Conservation (phyloP, 2,329 filamentous ascomycete genomes). For the Penicillium decumbens region DNA sequence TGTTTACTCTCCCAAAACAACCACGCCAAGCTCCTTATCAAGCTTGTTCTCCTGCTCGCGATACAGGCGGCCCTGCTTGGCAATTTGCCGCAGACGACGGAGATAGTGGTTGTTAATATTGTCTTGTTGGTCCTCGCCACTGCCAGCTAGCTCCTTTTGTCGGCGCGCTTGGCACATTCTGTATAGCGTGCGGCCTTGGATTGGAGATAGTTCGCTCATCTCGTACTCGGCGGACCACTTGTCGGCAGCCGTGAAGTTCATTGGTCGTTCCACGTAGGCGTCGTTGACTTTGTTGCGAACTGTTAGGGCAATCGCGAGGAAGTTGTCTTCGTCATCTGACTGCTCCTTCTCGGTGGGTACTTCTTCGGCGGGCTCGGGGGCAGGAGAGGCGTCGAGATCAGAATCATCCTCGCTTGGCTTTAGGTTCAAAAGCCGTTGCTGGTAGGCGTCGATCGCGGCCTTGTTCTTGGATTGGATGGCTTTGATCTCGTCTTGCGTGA, state of each 20-base stretch:
- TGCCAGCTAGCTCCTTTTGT: conserved; percentile 39
- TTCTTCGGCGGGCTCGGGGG: conserved; percentile 15
- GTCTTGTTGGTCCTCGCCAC: conserved; percentile 40
- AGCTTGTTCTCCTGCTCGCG: conserved; percentile 53
- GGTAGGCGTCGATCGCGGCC: conserved; percentile 63
- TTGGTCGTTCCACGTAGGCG: conserved; percentile 58
- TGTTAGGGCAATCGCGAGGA: conserved; percentile 68
- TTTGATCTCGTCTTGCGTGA: conserved; percentile 66
- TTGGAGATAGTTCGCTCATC: conserved; percentile 56
- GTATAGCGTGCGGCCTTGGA: conserved; percentile 53
- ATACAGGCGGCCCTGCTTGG: conserved; percentile 54
- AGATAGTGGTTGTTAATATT: conserved; percentile 46
- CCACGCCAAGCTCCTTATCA: conserved; percentile 44
- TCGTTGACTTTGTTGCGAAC: conserved; percentile 70
- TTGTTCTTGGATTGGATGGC: conserved; percentile 66
- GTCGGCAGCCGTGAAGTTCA: conserved; percentile 42
- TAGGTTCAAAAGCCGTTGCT: conserved; percentile 47
- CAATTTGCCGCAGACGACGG: conserved; percentile 39
- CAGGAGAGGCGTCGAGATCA: conserved; percentile 7
- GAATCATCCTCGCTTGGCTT: conserved; percentile 17
- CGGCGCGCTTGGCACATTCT: conserved; percentile 54
- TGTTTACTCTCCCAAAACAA: conserved; percentile 22
- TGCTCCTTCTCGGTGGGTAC: conserved; percentile 7
- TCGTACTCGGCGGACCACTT: conserved; percentile 75
- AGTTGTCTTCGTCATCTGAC: conserved; percentile 12